phyloP scores from a whole-genome alignment of 495 filamentous ascomycete genomes.

The Trichocladium uniseriatum region DNA sequence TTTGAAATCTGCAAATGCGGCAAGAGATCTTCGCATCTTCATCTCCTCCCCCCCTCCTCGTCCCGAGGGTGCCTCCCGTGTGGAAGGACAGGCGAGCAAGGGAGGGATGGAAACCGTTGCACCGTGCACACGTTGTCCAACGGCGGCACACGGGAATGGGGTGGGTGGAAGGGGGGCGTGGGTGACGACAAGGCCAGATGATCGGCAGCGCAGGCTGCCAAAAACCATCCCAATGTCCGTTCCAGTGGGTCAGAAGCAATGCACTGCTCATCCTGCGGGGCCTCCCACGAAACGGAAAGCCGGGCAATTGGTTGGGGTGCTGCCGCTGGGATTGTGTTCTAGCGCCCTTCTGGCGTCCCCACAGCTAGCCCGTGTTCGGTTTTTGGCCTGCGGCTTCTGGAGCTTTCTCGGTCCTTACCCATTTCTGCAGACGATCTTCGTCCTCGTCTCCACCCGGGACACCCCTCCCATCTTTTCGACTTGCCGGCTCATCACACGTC shows the following conservation, averaged over 20 bases:
- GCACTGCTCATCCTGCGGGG: neutral
- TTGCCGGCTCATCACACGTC: neutral
- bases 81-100: no score
- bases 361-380: neutral
- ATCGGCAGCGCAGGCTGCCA: constrained; percentile 9
- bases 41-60: no score
- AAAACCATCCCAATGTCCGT: constrained; percentile 14
- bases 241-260: constrained; percentile 5
- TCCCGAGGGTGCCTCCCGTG: no score
- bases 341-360: constrained; percentile 18
- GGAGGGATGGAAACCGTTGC: neutral
- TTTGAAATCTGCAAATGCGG: neutral
- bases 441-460: neutral
- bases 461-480: no score
- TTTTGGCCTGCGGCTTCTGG: neutral
- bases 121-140: constrained; percentile 3
- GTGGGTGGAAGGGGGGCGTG: neutral
- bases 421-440: constrained; percentile 2
- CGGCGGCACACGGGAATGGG: no score
- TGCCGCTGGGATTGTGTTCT: constrained; percentile 6
- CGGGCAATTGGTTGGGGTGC: neutral
- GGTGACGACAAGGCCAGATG: neutral
- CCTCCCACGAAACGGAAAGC: neutral
- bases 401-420: neutral
- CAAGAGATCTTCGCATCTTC: neutral